phyloP scores from a whole-genome alignment of 768 basidiomycete genomes.

The Suillus sp. region DNA sequence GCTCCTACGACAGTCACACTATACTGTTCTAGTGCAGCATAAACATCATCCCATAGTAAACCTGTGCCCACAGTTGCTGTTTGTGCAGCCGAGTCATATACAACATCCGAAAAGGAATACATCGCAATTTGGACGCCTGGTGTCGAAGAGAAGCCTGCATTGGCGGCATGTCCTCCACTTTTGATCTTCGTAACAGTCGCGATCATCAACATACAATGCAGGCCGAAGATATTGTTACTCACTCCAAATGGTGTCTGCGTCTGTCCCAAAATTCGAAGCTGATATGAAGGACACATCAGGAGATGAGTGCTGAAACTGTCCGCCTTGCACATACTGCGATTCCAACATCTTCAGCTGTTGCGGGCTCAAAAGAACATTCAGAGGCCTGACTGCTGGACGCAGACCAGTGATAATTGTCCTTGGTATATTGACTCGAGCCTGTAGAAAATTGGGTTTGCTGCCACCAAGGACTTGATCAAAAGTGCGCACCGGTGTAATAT shows the following conservation, averaged over 20 bases:
- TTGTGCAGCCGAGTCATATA: slow-evolving; percentile 39
- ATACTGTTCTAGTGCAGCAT: slow-evolving; percentile 45
- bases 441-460: not conserved
- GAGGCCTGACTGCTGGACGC: slow-evolving; percentile 43
- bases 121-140: slow-evolving; percentile 59
- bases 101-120: slow-evolving; percentile 44
- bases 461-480: not conserved
- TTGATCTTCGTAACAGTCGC: slow-evolving; percentile 45
- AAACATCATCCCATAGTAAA: slow-evolving; percentile 69
- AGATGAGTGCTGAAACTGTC: not conserved
- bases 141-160: slow-evolving; percentile 61
- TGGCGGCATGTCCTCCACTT: slow-evolving; percentile 58
- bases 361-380: slow-evolving; percentile 53
- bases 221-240: slow-evolving; percentile 6
- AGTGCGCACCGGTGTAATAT: slow-evolving; percentile 42
- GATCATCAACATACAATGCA: not conserved
- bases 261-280: slow-evolving; percentile 48
- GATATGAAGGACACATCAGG: not conserved
- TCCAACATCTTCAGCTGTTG: slow-evolving; percentile 49
- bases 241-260: slow-evolving; percentile 54
- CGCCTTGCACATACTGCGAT: slow-evolving; percentile 41
- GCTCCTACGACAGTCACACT: slow-evolving; percentile 62
- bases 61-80: slow-evolving; percentile 44
- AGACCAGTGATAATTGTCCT: slow-evolving; percentile 51
- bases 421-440: slow-evolving; percentile 32